Conservation (phyloP, 371 early-diverging fungal genomes). For the Blakeslea trispora region DNA sequence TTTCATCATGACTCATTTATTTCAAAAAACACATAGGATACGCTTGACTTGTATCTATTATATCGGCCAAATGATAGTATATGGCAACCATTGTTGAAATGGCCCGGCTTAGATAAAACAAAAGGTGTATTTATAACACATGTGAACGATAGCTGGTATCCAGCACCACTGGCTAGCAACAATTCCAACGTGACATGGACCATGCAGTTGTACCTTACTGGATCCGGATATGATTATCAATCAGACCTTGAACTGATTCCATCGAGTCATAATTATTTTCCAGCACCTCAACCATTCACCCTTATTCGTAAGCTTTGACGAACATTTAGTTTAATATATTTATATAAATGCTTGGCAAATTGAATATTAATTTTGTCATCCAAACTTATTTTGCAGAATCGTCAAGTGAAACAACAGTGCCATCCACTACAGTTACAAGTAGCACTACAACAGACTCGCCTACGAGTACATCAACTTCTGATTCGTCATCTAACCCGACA, state of each 20-base stretch:
- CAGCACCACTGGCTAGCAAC: constrained; percentile 24
- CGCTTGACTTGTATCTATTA: constrained; percentile 34
- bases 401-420: neutral
- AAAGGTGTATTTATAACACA: constrained; percentile 31
- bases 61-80: constrained; percentile 14
- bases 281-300: constrained; percentile 34
- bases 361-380: neutral
- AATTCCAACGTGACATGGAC: constrained; percentile 29
- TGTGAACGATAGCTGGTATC: constrained; percentile 42
- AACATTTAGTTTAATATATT: constrained; percentile 1
- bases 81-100: constrained; percentile 27
- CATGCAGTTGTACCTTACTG: constrained; percentile 33
- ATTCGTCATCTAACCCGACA: neutral
- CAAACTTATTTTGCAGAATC: too few species aligned
- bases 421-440: constrained; percentile 1
- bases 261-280: constrained; percentile 28
- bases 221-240: constrained; percentile 27
- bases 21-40: constrained; percentile 15
- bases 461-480: neutral
- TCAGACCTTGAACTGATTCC: constrained; percentile 33
- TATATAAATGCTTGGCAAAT: constrained; percentile 12
- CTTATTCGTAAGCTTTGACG: constrained; percentile 33
- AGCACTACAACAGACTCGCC: neutral
- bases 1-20: neutral
- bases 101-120: constrained; percentile 22